These are phyloP conservation scores for Chrysanthemum makinoi DNA, from an alignment of 129 eudicot species.

Conservation along the genomic window DNA sequence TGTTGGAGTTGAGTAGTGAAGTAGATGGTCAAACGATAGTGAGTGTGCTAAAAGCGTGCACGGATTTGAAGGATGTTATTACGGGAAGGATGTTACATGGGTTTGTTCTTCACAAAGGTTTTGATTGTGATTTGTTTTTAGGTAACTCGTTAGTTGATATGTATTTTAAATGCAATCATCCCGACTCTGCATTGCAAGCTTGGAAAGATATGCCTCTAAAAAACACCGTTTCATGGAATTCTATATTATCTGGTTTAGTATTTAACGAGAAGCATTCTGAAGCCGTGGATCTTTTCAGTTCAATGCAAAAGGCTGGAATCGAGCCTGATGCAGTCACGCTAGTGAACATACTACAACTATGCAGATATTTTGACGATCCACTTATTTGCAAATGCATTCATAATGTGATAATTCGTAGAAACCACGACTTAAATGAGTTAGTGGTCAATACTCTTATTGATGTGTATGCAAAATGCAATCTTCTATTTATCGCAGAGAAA, in stretches of 20 bases:
- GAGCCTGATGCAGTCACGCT: conserved; percentile 73
- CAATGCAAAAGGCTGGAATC: conserved; percentile 40
- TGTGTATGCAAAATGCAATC: conserved; percentile 68
- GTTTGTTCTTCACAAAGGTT: conserved; percentile 46
- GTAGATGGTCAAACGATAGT: conserved; percentile 67
- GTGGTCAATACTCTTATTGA: conserved; percentile 62
- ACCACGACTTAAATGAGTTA: conserved; percentile 50
- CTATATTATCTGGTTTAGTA: conserved; percentile 70
- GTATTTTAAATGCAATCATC: conserved; percentile 63
- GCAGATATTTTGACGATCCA: conserved; percentile 51
- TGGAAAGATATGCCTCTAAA: conserved; percentile 54
- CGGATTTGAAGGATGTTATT: conserved; percentile 28
- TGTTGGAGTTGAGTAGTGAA: conserved; percentile 26
- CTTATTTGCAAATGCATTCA: conserved; percentile 56
- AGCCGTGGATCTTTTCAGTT: conserved; percentile 50
- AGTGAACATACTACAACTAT: conserved; percentile 58
- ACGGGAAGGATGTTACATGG: conserved; percentile 54
- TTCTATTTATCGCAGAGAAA: conserved; percentile 45
- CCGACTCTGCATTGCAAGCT: conserved; percentile 43
- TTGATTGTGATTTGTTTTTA: conserved; percentile 56
- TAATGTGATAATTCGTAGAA: conserved; percentile 40
- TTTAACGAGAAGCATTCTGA: conserved; percentile 49
- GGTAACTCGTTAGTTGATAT: conserved; percentile 69
- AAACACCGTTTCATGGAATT: conserved; percentile 78
- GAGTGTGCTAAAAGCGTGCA: conserved; percentile 68